These are phyloP conservation scores for Trichaptum fuscoviolaceum DNA, from an alignment of 768 basidiomycete species.

Conservation along the genomic window DNA sequence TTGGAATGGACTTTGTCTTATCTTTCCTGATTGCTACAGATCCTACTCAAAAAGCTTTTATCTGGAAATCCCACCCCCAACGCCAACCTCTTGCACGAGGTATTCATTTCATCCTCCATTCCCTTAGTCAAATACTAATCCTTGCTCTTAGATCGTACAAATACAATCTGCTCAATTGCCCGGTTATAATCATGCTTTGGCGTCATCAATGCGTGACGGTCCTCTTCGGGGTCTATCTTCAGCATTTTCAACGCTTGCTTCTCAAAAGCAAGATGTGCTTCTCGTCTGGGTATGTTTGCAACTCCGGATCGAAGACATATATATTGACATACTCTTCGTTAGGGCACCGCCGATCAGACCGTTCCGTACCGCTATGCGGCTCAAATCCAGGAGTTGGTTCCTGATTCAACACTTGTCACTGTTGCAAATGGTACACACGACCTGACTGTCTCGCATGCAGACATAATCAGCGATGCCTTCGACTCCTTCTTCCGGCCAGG, in stretches of 20 bases:
- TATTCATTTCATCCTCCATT: conserved; percentile 3
- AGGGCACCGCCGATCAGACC: conserved; percentile 58
- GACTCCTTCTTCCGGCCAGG: conserved; percentile 19
- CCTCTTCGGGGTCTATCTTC: conserved; percentile 59
- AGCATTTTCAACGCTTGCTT: conserved; percentile 47
- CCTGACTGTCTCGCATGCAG: conserved; percentile 29
- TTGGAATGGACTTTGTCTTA: not conserved
- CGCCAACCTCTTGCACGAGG: conserved; percentile 25
- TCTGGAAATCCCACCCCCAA: conserved; percentile 19
- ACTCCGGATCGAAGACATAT: not conserved
- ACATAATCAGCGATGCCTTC: conserved; percentile 25
- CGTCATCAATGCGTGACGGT: conserved; percentile 67
- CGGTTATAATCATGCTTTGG: conserved; percentile 71
- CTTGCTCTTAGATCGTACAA: conserved; percentile 54
- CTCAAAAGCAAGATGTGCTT: conserved; percentile 45
- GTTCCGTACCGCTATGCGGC: conserved; percentile 51
- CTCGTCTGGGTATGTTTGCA: conserved; percentile 53
- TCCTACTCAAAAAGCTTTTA: conserved; percentile 29
- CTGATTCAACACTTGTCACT: conserved; percentile 39
- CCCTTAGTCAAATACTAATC: not conserved
- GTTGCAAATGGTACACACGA: conserved; percentile 53
- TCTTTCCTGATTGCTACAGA: conserved; percentile 13
- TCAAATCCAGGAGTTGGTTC: conserved; percentile 40
- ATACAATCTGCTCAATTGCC: conserved; percentile 72
- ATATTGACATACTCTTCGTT: not conserved